These are phyloP conservation scores for Globisporangium perplexum DNA, from an alignment of 352 stramenopile species.

Conservation along the genomic window DNA sequence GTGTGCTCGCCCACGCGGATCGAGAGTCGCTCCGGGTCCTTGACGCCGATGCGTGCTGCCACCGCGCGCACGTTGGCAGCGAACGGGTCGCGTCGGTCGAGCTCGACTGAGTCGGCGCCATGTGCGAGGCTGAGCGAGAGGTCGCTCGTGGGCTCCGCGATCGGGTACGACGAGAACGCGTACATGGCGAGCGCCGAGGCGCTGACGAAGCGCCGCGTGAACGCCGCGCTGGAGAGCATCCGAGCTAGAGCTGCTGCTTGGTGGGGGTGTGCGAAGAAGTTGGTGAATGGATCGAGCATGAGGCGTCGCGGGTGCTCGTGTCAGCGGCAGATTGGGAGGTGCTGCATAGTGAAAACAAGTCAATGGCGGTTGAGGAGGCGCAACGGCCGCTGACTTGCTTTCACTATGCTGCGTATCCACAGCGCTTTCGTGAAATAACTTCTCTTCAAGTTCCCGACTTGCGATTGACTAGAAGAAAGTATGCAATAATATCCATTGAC, in stretches of 20 bases:
- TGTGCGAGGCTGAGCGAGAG: constrained; percentile 57
- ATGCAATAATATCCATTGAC: too few species aligned
- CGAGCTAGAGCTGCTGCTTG: neutral
- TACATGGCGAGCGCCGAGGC: constrained; percentile 31
- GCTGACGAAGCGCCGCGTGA: constrained; percentile 31
- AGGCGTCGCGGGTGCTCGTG: neutral
- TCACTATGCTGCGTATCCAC: constrained; percentile 7
- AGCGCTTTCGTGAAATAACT: neutral
- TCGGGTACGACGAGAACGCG: constrained; percentile 44
- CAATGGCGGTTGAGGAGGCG: neutral
- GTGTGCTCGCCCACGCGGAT: constrained; percentile 63
- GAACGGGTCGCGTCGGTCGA: constrained; percentile 56
- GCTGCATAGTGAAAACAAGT: neutral
- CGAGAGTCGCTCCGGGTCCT: constrained; percentile 54
- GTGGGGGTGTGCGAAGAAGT: neutral
- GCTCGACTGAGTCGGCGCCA: constrained; percentile 41
- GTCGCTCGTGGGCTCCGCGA: constrained; percentile 55
- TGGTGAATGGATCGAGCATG: neutral
- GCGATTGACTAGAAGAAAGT: neutral
- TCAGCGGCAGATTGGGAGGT: too few species aligned
- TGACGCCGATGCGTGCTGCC: constrained; percentile 54
- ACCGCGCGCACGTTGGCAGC: constrained; percentile 58
- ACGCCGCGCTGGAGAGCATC: constrained; percentile 14
- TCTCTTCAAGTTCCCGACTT: neutral
- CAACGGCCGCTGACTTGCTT: too few species aligned